Conservation (phyloP, 192 early-diverging fungal species). For the Gonapodya prolifera region DNA sequence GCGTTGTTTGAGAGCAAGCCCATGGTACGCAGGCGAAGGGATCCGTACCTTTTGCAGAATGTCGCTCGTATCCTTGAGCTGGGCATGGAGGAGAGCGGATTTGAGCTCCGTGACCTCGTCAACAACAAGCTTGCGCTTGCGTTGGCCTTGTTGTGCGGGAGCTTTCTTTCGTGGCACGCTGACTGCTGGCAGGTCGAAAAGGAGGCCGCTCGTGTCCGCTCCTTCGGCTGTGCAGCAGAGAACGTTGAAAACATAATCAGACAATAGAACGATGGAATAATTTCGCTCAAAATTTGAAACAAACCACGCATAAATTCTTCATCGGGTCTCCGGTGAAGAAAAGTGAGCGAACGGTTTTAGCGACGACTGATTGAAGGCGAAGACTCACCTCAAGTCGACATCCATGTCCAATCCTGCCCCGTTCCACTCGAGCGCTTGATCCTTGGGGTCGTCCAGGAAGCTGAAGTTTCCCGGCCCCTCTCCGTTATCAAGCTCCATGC, state of each 20-base stretch:
- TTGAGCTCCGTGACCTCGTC: conserved; percentile 59
- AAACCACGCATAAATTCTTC: background rate
- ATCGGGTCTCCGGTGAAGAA: background rate
- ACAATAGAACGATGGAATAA: too few species aligned
- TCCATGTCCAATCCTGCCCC: background rate
- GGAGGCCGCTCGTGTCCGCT: background rate
- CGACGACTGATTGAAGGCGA: background rate
- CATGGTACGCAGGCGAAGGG: background rate
- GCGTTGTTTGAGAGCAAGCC: background rate
- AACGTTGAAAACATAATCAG: background rate
- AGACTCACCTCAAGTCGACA: background rate
- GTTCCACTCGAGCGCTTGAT: background rate
- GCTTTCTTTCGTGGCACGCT: background rate
- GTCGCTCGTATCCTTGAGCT: conserved; percentile 43
- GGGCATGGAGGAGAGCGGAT: conserved; percentile 27
- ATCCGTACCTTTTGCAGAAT: conserved; percentile 18
- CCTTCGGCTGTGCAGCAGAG: background rate
- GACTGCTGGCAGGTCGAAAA: background rate
- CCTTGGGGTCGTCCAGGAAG: background rate
- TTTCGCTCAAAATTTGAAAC: too few species aligned
- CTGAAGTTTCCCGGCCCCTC: background rate
- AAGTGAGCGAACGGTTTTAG: background rate
- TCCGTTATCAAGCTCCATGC: background rate
- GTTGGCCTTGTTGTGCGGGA: background rate
- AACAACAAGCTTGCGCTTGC: conserved; percentile 45